phyloP scores from a whole-genome alignment of 441 rosid species.

The Jatropha multifida region DNA sequence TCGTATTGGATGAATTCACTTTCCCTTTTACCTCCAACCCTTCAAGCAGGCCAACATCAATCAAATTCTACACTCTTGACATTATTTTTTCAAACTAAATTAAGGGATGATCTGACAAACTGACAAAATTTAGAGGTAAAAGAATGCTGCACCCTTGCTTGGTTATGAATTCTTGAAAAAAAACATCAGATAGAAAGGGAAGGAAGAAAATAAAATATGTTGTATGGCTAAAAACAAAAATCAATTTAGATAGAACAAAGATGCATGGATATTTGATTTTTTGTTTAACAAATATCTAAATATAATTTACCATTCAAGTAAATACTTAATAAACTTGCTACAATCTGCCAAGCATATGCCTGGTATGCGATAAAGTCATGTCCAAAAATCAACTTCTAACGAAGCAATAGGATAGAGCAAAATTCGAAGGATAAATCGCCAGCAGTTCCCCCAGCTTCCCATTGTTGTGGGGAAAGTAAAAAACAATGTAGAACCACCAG shows the following conservation, averaged over 20 bases:
- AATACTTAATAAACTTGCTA: background rate
- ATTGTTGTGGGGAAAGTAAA: background rate
- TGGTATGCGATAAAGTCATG: background rate
- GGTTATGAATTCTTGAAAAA: background rate
- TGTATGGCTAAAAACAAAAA: background rate
- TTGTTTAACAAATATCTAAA: background rate
- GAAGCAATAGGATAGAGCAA: background rate
- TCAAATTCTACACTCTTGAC: background rate
- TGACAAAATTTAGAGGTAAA: no score
- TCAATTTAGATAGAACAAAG: background rate
- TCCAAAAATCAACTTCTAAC: background rate
- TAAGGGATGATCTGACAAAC: background rate
- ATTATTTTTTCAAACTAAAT: background rate
- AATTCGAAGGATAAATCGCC: background rate
- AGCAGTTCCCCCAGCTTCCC: background rate
- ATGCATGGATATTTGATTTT: background rate
- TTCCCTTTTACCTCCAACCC: no score
- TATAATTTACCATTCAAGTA: background rate
- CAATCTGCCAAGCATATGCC: background rate
- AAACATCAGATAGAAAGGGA: background rate
- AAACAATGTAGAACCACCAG: background rate
- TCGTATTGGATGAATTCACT: no score
- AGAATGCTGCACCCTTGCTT: background rate
- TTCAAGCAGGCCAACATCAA: background rate
- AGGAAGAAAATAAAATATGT: background rate